Conservation (phyloP, 2,329 filamentous ascomycete genomes). For the Cercospora zeae-maydis region DNA sequence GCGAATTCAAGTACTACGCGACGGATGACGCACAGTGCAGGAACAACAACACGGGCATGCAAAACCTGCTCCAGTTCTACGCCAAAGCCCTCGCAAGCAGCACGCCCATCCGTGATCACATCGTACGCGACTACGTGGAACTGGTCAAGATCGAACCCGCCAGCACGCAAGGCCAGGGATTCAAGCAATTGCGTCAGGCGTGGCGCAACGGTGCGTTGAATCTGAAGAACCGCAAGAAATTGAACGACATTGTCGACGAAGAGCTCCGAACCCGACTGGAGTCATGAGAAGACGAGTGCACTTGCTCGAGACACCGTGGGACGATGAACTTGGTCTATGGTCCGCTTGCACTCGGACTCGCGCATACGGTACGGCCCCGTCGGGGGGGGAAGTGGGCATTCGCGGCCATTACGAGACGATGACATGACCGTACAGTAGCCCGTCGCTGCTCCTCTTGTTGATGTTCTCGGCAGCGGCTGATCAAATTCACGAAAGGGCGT, state of each 20-base stretch:
- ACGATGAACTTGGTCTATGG: no score
- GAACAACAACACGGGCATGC: constrained; percentile 55
- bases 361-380: background rate
- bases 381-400: background rate
- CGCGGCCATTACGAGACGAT: background rate
- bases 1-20: constrained; percentile 66
- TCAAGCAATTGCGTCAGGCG: constrained; percentile 51
- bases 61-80: constrained; percentile 64
- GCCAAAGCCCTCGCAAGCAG: constrained; percentile 53
- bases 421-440: background rate
- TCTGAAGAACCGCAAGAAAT: constrained; percentile 55
- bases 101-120: constrained; percentile 49
- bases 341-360: background rate
- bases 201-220: constrained; percentile 55
- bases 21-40: constrained; percentile 58
- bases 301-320: background rate
- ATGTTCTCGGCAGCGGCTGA: constrained; percentile 7
- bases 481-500: constrained; percentile 2
- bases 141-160: constrained; percentile 50
- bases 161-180: constrained; percentile 43
- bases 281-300: constrained; percentile 5
- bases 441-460: constrained; percentile 1
- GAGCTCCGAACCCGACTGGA: constrained; percentile 54
- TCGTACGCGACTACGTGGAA: constrained; percentile 55
- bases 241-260: constrained; percentile 51